phyloP scores from a whole-genome alignment of 1,284 basidiomycete genomes.

The Puccinia brachypodii region DNA sequence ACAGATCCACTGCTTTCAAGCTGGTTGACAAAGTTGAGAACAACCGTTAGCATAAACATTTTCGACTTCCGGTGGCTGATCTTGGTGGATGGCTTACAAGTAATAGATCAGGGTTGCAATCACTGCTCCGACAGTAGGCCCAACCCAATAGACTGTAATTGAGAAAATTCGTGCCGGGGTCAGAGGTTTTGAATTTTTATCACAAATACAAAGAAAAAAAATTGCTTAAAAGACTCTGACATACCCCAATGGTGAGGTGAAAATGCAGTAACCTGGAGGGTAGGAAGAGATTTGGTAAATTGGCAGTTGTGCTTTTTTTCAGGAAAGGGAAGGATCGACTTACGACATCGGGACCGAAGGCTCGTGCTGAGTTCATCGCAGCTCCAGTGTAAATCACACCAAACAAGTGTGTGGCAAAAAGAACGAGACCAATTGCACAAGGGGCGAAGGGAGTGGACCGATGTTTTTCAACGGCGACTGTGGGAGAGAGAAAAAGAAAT shows the following conservation, averaged over 20 bases:
- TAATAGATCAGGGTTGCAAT: conserved; percentile 23
- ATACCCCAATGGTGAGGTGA: conserved; percentile 35
- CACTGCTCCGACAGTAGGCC: conserved; percentile 30
- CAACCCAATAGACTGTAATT: conserved; percentile 40
- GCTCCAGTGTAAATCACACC: conserved; percentile 50
- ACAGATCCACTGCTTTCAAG: conserved; percentile 32
- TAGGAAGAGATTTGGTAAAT: background rate
- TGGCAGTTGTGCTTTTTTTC: background rate
- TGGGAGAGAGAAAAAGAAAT: background rate
- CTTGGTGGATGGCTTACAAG: conserved; percentile 15
- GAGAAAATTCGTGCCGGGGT: background rate
- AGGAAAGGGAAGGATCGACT: background rate
- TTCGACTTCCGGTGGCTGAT: background rate
- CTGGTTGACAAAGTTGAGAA: background rate
- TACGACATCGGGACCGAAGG: conserved; percentile 51
- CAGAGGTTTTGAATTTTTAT: background rate
- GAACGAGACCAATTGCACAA: conserved; percentile 49
- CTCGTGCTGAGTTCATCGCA: conserved; percentile 49
- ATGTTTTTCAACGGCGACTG: conserved; percentile 51
- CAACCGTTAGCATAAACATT: background rate
- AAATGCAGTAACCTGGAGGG: conserved; percentile 32
- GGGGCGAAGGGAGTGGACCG: conserved; percentile 49
- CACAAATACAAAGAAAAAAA: background rate
- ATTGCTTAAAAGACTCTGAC: background rate
- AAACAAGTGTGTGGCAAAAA: conserved; percentile 50